These are phyloP conservation scores for Phytophthora macrochlamydospora DNA, from an alignment of 352 stramenopile genomes.

Conservation along the genomic window DNA sequence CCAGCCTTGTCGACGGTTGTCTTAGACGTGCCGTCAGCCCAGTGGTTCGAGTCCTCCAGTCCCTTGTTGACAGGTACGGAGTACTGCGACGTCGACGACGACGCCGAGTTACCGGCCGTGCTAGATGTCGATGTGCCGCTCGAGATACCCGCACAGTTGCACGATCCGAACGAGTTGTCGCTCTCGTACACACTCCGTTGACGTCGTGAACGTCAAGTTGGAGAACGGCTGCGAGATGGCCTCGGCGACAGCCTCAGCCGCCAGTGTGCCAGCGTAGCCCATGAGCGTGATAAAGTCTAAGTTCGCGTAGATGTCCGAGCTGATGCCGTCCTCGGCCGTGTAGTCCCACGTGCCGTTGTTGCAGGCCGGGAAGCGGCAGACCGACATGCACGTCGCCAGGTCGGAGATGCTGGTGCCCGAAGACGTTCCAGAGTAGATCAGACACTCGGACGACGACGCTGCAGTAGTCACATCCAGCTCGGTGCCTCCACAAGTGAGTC, in stretches of 20 bases:
- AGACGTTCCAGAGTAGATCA: constrained; percentile 78
- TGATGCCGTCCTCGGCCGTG: constrained; percentile 60
- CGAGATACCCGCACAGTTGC: constrained; percentile 62
- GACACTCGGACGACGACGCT: constrained; percentile 63
- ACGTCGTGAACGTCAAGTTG: constrained; percentile 59
- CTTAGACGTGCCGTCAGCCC: constrained; percentile 62
- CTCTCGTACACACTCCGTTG: constrained; percentile 62
- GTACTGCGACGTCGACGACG: constrained; percentile 25
- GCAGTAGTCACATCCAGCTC: constrained; percentile 54
- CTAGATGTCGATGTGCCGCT: constrained; percentile 22
- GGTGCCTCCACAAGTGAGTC: constrained; percentile 59
- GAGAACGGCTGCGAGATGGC: constrained; percentile 49
- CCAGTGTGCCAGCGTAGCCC: constrained; percentile 38
- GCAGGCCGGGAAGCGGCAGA: constrained; percentile 84
- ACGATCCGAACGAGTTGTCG: constrained; percentile 60
- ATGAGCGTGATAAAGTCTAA: constrained; percentile 77
- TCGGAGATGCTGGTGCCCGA: constrained; percentile 52
- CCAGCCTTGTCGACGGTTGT: constrained; percentile 71
- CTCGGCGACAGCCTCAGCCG: constrained; percentile 26
- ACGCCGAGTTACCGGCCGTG: constrained; percentile 11
- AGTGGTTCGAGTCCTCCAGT: constrained; percentile 67
- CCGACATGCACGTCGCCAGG: constrained; percentile 74
- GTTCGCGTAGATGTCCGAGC: constrained; percentile 67
- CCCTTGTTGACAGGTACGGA: constrained; percentile 62
- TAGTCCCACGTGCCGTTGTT: constrained; percentile 82